Evolutionary conservation across 139 green algal species (phyloP).

Genomic region (Chlamydomonas sp.): DNA sequence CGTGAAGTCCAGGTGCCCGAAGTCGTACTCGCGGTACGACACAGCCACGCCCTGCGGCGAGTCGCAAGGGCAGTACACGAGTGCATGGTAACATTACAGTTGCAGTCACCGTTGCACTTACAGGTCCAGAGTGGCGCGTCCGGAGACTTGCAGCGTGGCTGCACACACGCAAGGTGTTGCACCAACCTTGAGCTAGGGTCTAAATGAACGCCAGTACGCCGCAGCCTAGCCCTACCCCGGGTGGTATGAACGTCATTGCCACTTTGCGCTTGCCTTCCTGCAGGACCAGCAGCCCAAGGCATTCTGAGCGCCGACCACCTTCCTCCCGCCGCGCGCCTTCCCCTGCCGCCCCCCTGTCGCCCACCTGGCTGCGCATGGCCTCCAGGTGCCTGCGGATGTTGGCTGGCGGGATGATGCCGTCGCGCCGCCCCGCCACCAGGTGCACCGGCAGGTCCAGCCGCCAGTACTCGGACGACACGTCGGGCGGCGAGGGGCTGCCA

Average conservation of each 20-base stretch:
- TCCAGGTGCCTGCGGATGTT: conserved; percentile 74
- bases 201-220: too few species aligned
- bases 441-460: conserved; percentile 85
- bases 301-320: neutral
- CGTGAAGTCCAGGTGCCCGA: conserved; percentile 94
- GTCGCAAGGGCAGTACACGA: neutral
- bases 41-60: conserved; percentile 56
- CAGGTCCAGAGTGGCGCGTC: too few species aligned
- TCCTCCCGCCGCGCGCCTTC: neutral
- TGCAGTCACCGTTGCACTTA: neutral
- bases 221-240: too few species aligned
- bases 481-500: conserved; percentile 63
- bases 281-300: too few species aligned
- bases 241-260: too few species aligned
- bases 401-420: conserved; percentile 82
- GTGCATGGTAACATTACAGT: neutral
- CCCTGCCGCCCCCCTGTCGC: conserved; percentile 37
- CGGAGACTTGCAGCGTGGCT: too few species aligned
- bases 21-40: conserved; percentile 87
- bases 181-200: too few species aligned
- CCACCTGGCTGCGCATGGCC: conserved; percentile 67
- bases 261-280: too few species aligned
- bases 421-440: conserved; percentile 78
- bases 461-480: conserved; percentile 83
- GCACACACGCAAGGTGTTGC: too few species aligned